Evolutionary conservation across 1,284 basidiomycete genomes (phyloP), one percentile per base, ranked within the genome.

Genomic region (Papiliotrema fonsecae): DNA sequence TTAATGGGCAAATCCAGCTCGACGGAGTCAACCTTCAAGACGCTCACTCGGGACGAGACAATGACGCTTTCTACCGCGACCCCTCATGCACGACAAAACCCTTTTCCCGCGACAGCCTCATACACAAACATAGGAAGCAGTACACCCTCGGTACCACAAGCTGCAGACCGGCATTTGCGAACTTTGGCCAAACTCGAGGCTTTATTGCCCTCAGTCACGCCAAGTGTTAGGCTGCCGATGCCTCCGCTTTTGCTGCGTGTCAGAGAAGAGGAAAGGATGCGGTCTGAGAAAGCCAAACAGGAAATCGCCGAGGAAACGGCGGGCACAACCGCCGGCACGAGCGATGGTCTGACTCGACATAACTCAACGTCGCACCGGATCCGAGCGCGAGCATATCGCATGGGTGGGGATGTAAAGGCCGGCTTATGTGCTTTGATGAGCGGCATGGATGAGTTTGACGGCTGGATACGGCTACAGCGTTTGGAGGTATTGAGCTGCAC

Each of bases 321-420:
- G n/a, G 22, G 36, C 4, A 14, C 21, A 6, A 9, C 36, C 14
- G 40, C 27, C 26, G 36, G 26, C 11, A 11, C 26, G 18, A 26
- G 21, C 9, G 30, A 52, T 43, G 37, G 56, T 46, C 28, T 53
- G 56, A 28, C 37, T 48, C 11, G 51, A 3, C 51, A 4, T 10
- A 24, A 14, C 9, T 38, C 25, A 16, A 18, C 14, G 50, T 39
- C 22, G 19, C 2, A 47, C 16, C 39, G 37, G 10, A 58, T 58
- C 6, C 51, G 58, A 37, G 59, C 62, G 1, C 28, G 60, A n/a
- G 57, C 41, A 6, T 61, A 64, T 45, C 44, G 65, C n/a, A 47
- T 62, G 0, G 65, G 64, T 11, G 64, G 65, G 9, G 64, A 67
- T 52, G 54, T 65, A 11, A 46, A 60, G 28, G 54, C 59, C n/a